Percentiles rank a stretch among this genome's conserved stretches.
Conservation (phyloP, 768 basidiomycete species). For the Trametes cingulata region DNA sequence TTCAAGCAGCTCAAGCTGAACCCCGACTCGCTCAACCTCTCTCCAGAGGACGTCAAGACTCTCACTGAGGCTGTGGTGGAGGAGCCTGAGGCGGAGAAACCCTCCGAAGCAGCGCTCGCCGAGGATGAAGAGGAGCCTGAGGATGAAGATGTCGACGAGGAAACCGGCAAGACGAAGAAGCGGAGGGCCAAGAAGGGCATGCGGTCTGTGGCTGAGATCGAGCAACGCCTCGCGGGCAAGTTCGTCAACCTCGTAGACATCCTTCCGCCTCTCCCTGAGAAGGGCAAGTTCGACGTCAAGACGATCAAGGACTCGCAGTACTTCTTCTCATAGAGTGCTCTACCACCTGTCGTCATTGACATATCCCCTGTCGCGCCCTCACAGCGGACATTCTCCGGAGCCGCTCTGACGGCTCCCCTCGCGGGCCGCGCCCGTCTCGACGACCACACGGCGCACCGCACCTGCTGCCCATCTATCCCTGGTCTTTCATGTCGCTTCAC, state of each 20-base stretch:
- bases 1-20: neutral
- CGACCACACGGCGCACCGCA: neutral
- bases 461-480: neutral
- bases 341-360: too few relatives aligned
- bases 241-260: conserved; percentile 76
- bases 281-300: conserved; percentile 84
- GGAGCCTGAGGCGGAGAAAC: conserved; percentile 21
- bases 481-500: neutral
- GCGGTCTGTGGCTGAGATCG: neutral
- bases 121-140: conserved; percentile 20
- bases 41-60: neutral
- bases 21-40: neutral
- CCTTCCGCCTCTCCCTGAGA: conserved; percentile 79
- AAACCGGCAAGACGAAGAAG: conserved; percentile 22
- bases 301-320: conserved; percentile 81
- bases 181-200: conserved; percentile 18
- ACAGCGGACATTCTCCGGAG: too few relatives aligned
- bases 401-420: too few relatives aligned
- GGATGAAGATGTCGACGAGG: conserved; percentile 24
- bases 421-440: too few relatives aligned
- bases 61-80: conserved; percentile 33
- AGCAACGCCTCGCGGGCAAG: conserved; percentile 37
- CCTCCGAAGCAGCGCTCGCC: conserved; percentile 26
- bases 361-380: neutral
- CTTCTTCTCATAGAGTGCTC: conserved; percentile 80